Base-by-base conservation (phyloP, 257 asterid genomes). In the Solanum pimpinellifolium region DNA sequence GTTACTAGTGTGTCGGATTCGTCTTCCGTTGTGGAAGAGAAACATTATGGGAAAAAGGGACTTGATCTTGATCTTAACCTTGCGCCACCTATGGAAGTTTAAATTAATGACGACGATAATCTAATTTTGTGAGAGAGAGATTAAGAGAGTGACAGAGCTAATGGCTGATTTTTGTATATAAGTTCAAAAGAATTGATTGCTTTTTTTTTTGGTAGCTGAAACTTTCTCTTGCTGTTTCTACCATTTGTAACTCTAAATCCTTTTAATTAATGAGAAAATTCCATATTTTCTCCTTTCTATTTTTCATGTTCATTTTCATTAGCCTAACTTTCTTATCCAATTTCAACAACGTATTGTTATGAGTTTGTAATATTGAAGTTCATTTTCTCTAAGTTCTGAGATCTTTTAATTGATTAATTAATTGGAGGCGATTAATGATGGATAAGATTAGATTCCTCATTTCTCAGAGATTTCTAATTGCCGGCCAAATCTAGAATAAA, bases 1-100 rank as follows among this genome's bases (percentile, higher is more conserved):
- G 88, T 73, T 86, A 89, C 44, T 76, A 91, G 94, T 89, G 94
- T 90, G 2, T 95, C 98, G 5, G 97, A 94, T 83, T 90, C 94
- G 2, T 95, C 98, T 20, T 94, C 98, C n/a, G 99, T 93, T 47
- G 98, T 94, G 70, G 99, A 96, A 75, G 96, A 92, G 89, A 96
- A 93, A 74, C 88, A 92, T 41, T 77, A 87, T 33, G 91, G 65
- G 6, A 95, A 90, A 91, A 91, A 90, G 35, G 94, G 93, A 20
- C 87, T 95, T 87, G 95, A 93, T 88, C 90, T 96, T 25, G 98
- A 95, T 91, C 99, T 96, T 5, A 96, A 96, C 88, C 83, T 93
- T 74, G 98, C 97, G 9, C 94, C 99, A 15, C 98, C 98, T 1
- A 21, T 89, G 31, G 98, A 95, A 73, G 89, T 85, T 62, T 94